phyloP scores from a whole-genome alignment of 441 rosid genomes.

The Bocquillonia castaneifolia region DNA sequence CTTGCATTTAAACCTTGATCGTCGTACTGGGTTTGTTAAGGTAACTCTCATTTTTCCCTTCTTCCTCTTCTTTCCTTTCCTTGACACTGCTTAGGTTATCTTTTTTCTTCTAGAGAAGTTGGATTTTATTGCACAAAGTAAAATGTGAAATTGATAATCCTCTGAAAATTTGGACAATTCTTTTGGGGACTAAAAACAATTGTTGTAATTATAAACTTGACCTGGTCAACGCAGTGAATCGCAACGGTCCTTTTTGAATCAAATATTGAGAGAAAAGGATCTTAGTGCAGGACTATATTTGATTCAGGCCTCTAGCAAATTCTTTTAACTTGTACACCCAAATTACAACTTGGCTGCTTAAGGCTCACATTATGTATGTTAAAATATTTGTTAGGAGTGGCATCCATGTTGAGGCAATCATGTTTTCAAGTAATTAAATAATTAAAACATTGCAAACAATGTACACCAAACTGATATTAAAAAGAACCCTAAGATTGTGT shows the following conservation, averaged over 20 bases:
- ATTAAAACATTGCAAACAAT: neutral
- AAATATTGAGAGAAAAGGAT: neutral
- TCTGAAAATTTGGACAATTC: neutral
- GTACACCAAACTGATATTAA: neutral
- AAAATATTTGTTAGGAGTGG: neutral
- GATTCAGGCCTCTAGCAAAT: too few relatives aligned
- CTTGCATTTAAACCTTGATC: slow-evolving; percentile 84
- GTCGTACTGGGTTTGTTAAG: slow-evolving; percentile 95
- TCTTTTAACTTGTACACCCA: too few relatives aligned
- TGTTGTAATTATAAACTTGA: neutral
- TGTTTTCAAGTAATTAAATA: neutral
- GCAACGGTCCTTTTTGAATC: neutral
- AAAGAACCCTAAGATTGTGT: neutral
- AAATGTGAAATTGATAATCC: neutral
- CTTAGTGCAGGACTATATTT: too few relatives aligned
- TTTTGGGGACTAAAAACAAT: too few relatives aligned
- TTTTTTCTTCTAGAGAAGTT: slow-evolving; percentile 4
- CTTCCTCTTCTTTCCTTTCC: neutral
- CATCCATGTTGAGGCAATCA: neutral
- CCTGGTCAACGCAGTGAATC: neutral
- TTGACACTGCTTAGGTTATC: neutral
- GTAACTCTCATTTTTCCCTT: slow-evolving; percentile 32
- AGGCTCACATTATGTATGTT: neutral
- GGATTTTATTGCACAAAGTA: neutral
- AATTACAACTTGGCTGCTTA: neutral